phyloP scores from a whole-genome alignment of 495 filamentous ascomycete species.

The Penicillium samsonianum region DNA sequence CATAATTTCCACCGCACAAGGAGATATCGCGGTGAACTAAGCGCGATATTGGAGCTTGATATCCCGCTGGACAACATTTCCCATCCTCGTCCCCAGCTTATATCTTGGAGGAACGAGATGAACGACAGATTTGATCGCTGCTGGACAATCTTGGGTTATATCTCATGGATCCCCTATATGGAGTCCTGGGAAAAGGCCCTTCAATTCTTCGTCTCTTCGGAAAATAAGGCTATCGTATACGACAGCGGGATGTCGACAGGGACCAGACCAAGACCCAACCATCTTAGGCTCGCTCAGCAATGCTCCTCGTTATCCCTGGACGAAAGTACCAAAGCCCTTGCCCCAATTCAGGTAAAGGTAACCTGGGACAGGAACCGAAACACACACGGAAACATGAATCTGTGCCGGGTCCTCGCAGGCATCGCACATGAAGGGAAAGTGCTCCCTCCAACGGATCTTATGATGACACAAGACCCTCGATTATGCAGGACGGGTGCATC shows the following conservation, averaged over 20 bases:
- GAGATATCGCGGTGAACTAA: not conserved
- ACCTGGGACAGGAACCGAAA: not conserved
- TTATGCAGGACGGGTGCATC: not conserved
- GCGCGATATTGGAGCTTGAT: not conserved
- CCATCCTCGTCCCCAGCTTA: not conserved
- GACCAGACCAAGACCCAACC: not conserved
- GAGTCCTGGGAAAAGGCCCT: not conserved
- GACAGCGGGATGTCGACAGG: not conserved
- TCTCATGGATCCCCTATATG: not conserved
- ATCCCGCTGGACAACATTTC: not conserved
- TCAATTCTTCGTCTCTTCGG: not conserved
- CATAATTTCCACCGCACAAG: not conserved
- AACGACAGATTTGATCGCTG: not conserved
- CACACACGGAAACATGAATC: not conserved
- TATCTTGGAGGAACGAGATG: not conserved
- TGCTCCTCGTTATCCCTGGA: not conserved
- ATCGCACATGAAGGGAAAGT: not conserved
- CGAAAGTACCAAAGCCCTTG: not conserved
- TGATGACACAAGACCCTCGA: not conserved
- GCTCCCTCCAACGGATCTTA: not conserved
- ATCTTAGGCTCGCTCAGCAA: not conserved
- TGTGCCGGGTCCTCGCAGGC: not conserved
- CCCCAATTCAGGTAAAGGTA: not conserved
- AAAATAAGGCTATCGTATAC: not conserved
- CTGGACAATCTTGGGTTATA: not conserved